Conservation (phyloP, 2,329 filamentous ascomycete genomes). For the Monosporascus sp. region DNA sequence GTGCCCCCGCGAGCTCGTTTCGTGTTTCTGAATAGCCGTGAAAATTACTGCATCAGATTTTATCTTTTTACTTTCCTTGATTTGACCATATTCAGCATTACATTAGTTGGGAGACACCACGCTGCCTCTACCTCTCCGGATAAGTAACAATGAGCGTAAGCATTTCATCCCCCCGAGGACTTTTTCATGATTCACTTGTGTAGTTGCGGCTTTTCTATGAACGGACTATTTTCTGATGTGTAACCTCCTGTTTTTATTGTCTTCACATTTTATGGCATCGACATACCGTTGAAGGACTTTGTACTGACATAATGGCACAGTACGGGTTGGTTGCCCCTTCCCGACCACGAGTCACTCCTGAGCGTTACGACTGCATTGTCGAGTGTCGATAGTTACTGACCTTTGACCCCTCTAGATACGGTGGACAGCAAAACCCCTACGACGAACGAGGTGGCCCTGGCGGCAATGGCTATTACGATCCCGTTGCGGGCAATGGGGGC, state of each 20-base stretch:
- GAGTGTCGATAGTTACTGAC: slow-evolving; percentile 25
- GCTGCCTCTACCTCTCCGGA: not conserved
- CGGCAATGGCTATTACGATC: not conserved
- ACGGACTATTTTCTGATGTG: not conserved
- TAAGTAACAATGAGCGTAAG: slow-evolving; percentile 44
- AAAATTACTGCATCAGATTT: too few species aligned
- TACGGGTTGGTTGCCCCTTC: slow-evolving; percentile 46
- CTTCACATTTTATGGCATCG: slow-evolving; percentile 7
- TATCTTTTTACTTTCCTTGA: not conserved
- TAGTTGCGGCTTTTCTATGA: not conserved
- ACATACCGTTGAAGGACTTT: slow-evolving; percentile 2
- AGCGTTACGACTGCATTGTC: slow-evolving; percentile 6
- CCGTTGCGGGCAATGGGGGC: slow-evolving; percentile 27
- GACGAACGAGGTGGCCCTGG: slow-evolving; percentile 43
- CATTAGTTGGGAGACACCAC: not conserved
- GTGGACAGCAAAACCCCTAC: slow-evolving; percentile 51
- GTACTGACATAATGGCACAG: slow-evolving; percentile 40
- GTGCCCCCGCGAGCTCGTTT: too few species aligned
- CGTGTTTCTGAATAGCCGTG: too few species aligned
- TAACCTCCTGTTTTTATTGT: slow-evolving; percentile 16
- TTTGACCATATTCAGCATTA: too few species aligned
- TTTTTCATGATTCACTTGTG: not conserved
- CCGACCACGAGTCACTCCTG: not conserved
- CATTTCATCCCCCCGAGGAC: slow-evolving; percentile 24
- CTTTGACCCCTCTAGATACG: slow-evolving; percentile 40